Base-by-base conservation (phyloP, 129 eudicot species). In the Helianthus tuberosus region DNA sequence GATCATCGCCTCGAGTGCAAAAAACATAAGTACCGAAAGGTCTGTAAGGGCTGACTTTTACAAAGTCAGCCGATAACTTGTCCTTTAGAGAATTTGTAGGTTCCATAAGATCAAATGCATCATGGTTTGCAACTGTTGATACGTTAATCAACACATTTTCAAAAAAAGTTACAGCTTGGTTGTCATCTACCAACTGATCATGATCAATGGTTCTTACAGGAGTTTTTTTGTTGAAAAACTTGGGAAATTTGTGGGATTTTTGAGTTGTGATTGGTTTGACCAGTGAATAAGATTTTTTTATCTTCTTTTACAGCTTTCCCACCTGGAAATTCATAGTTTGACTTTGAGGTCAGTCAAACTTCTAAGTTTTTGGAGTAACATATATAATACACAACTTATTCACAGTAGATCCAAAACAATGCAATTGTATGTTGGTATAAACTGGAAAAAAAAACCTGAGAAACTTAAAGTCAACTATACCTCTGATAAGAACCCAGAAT, bases 11-110 rank as follows among this genome's bases (percentile, higher is more conserved):
- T 4, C 77, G 76, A 50, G 82, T 75, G 57, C 90, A 86, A 78
- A 93, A 88, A 7, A 93, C 72, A 8, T 84, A 93, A 4, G 43
- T 64, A 12, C 96, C 98, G 27, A 85, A 93, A 20, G 96, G 96
- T 72, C 96, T 79, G 78, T 93, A 89, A 8, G 96, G 96, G 63
- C 91, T 84, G 57, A 90, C 91, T 69, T 88, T 79, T 10, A 88
- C 62, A 23, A 80, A 86, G 27, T 84, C 85, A 32, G 3, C 49
- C 2, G 90, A 65, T 25, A 93, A 60, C 60, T 75, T 90, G 14
- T 80, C 89, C 57, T 80, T 79, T 64, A 93, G 14, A 38, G 78
- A 67, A 68, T 81, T 81, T 46, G 95, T 82, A 80, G 87, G 64
- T 53, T 90, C 96, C 88, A 78, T 93, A 39, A 82, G 84, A 44